Evolutionary conservation across 305 asterid genomes (phyloP).

Genomic region (Fraxinus sp.): DNA sequence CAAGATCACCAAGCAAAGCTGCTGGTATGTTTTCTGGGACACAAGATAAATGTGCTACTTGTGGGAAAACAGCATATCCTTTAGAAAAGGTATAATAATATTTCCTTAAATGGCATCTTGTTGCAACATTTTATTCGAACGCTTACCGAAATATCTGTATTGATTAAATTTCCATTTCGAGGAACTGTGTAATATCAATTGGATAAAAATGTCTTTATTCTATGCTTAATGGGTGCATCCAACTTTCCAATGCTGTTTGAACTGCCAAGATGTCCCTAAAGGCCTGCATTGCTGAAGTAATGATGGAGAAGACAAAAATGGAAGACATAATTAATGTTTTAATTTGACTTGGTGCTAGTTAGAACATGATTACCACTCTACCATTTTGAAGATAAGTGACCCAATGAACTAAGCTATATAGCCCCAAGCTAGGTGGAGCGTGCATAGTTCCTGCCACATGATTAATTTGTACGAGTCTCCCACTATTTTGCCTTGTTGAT

Average conservation of each 20-base stretch:
- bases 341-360: background rate
- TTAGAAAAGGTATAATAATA: conserved; percentile 57
- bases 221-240: background rate
- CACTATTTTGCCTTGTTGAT: background rate
- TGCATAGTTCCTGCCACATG: background rate
- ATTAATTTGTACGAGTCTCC: background rate
- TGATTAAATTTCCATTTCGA: background rate
- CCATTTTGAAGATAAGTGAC: background rate
- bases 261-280: background rate
- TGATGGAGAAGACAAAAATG: background rate
- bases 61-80: conserved; percentile 74
- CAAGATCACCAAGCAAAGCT: conserved; percentile 59
- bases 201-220: background rate
- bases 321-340: background rate
- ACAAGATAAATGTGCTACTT: conserved; percentile 67
- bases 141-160: background rate
- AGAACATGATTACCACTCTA: background rate
- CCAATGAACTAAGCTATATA: background rate
- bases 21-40: conserved; percentile 75
- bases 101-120: background rate
- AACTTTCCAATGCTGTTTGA: background rate
- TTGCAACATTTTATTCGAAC: background rate
- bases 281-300: background rate
- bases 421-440: background rate
- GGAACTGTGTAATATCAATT: background rate